These are phyloP conservation scores for Diversispora eburnea DNA, from an alignment of 192 early-diverging fungal genomes.

Conservation along the genomic window DNA sequence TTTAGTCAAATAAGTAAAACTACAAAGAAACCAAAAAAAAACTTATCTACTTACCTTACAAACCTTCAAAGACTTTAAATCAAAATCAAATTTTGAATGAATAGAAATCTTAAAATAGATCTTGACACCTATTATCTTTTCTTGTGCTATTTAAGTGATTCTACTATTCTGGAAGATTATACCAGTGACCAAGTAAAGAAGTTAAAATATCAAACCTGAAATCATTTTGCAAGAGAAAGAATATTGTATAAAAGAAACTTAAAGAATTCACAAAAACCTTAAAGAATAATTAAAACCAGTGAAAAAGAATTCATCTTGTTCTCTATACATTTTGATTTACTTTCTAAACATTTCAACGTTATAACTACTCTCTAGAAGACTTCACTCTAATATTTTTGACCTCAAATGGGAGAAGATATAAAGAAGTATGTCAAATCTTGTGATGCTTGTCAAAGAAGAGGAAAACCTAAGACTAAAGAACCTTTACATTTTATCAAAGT, in stretches of 20 bases:
- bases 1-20: too few relatives aligned
- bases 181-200: neutral
- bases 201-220: neutral
- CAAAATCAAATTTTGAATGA: too few relatives aligned
- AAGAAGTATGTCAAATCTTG: neutral
- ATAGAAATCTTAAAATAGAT: too few relatives aligned
- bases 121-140: neutral
- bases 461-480: neutral
- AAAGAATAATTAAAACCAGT: neutral
- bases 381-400: neutral
- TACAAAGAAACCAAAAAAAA: too few relatives aligned
- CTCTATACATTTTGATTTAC: neutral
- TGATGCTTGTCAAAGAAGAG: neutral
- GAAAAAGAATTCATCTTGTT: neutral
- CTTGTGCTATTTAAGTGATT: neutral
- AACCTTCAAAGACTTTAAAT: too few relatives aligned
- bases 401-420: conserved; percentile 1
- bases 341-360: neutral
- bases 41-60: too few relatives aligned
- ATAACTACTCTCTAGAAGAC: neutral
- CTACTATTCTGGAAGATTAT: neutral
- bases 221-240: neutral
- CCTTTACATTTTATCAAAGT: neutral
- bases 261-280: neutral
- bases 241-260: neutral